Percentiles rank a stretch among this genome's conserved stretches.
phyloP scores from a whole-genome alignment of 2,329 filamentous ascomycete genomes.

The Didymella sp. region DNA sequence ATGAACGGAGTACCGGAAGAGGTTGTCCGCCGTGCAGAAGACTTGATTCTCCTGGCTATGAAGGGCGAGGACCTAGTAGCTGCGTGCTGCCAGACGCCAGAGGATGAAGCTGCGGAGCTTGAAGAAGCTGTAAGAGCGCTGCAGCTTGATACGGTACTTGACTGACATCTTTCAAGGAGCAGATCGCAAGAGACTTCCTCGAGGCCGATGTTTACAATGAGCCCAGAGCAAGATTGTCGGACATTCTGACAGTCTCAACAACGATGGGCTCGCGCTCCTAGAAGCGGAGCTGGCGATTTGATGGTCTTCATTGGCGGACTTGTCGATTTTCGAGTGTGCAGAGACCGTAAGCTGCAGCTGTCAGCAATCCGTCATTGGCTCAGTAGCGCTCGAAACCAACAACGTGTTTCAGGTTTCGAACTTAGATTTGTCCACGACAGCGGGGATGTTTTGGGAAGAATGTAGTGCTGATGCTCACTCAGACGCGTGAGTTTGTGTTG shows the following conservation, averaged over 20 bases:
- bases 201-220: conserved; percentile 45
- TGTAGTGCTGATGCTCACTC: conserved; percentile 11
- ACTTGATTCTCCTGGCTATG: conserved; percentile 71
- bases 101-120: conserved; percentile 69
- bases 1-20: conserved; percentile 80
- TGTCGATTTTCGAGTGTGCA: conserved; percentile 1
- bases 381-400: neutral
- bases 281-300: neutral
- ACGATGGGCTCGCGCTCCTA: conserved; percentile 19
- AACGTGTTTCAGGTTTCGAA: conserved; percentile 12
- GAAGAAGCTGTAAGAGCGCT: conserved; percentile 64
- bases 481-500: conserved; percentile 1
- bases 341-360: conserved; percentile 17
- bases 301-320: conserved; percentile 13
- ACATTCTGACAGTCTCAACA: conserved; percentile 43
- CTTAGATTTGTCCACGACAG: conserved; percentile 1
- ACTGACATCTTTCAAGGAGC: conserved; percentile 41
- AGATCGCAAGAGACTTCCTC: conserved; percentile 54
- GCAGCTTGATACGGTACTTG: neutral
- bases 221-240: conserved; percentile 47
- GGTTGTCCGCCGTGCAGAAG: conserved; percentile 77
- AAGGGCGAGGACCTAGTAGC: conserved; percentile 78
- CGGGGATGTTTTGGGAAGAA: neutral
- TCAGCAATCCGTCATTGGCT: conserved; percentile 15
- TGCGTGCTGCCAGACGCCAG: conserved; percentile 72